Evolutionary conservation across 2,329 filamentous ascomycete species (phyloP).

Genomic region (Colletotrichum sidae): DNA sequence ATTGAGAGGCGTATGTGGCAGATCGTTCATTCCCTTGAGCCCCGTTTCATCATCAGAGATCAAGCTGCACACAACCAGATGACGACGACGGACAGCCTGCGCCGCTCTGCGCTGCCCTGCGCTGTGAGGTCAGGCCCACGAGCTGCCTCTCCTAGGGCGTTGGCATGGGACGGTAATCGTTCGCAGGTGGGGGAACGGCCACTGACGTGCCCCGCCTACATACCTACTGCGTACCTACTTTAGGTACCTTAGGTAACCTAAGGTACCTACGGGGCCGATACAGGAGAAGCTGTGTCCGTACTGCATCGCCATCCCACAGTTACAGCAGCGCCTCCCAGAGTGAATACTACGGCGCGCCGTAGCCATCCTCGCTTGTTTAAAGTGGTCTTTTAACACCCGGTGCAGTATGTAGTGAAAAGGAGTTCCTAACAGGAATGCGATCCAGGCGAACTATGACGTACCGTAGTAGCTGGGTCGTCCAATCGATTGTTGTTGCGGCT

Average conservation of each 20-base stretch:
- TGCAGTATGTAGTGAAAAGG: background rate
- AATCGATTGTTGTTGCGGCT: conserved; percentile 20
- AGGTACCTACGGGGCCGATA: background rate
- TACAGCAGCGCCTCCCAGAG: no score
- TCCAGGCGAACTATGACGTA: conserved; percentile 25
- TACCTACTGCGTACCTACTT: background rate
- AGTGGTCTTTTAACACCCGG: no score
- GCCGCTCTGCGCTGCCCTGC: background rate
- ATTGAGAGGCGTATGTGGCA: conserved; percentile 18
- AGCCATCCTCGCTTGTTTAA: background rate
- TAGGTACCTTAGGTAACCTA: background rate
- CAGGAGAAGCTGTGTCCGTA: no score
- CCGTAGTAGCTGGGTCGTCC: conserved; percentile 19
- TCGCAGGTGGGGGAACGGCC: conserved; percentile 16
- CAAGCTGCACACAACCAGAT: conserved; percentile 25
- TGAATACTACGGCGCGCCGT: no score
- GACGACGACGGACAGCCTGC: background rate
- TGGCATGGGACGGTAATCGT: background rate
- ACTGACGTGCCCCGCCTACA: background rate
- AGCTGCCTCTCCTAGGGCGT: no score
- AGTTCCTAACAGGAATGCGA: background rate
- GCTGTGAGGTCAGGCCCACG: no score
- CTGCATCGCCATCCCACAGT: background rate
- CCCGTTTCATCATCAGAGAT: conserved; percentile 35
- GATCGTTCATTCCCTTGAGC: conserved; percentile 5